Evolutionary conservation across 139 green algal genomes (phyloP), one percentile per base, ranked within the genome.

Genomic region (Tetradesmus obliquus): DNA sequence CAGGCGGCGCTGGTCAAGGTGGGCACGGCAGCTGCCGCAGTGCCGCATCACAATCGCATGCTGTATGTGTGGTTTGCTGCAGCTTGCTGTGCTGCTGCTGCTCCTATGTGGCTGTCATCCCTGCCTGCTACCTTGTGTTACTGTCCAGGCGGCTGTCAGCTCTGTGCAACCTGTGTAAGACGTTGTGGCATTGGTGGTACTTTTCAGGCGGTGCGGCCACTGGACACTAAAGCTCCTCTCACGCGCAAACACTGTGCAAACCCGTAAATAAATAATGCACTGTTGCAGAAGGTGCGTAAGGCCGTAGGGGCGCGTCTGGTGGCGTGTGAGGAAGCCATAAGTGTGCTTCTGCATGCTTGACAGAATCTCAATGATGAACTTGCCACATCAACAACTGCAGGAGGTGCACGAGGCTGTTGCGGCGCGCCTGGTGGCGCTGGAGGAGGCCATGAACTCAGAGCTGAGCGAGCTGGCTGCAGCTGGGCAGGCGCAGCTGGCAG

Each of bases 1-100:
- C 45, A 90, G 71, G 86, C 69, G 15, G 86, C 86, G 2, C 22
- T 90, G 24, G 53, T 90, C 51, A 80, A 90, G 86, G 86, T 57
- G 57, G 51, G 85, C 17, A 19, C 32, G 54, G 12, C 79, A 84
- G 45, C 79, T 84, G 79, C 79, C 7, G n/a, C 10, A 57, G 15
- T 19, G 24, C 22, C n/a, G n/a, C 7, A 19, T 19, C 8, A 10
- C 32, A 45, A 45, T 45, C 32, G 32, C 32, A 45, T 45, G 32
- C 32, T 45, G 32, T 45, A 45, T 45, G 32, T 45, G 32, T 45
- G 32, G 32, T 45, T 45, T 45, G 32, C 32, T 17, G 12, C 22
- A 12, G 76, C 76, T 53, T 12, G 76, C 9, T 12, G 24, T 15
- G 76, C 9, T 17, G 76, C 12, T 22, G 15, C 22, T 45, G n/a